Base-by-base conservation (phyloP, 306 rosid genomes). In the Lithocarpus polystachyus region DNA sequence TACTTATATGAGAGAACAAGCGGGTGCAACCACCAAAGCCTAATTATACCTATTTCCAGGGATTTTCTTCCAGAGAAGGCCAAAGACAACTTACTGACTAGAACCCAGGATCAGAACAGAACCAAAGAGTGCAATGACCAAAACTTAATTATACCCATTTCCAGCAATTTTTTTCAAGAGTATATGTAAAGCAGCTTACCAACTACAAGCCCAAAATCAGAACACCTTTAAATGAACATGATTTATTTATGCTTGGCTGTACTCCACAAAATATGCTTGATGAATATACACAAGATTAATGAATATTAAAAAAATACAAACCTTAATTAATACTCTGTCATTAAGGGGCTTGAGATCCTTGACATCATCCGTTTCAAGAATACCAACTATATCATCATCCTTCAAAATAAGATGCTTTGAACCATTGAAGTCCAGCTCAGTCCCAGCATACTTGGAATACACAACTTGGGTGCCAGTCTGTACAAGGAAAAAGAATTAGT, bases 241-340 rank as follows among this genome's bases (percentile, higher is more conserved):
- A 19, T 18, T 55, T 33, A 33, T 33, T 7, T 22, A 57, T 57
- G 64, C 7, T 57, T 57, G 26, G 64, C 64, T n/a, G 1, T 10
- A 62, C 19, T 5, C 40, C 1, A 29, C 56, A 24, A 19, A 29
- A 18, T 19, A 40, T 43, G 79, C 18, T 59, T 28, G 3, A 28
- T 26, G 20, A 28, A 62, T 72, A 75, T 33, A 35, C 60, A 65
- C 23, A 73, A 33, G 68, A 56, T 29, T 56, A 79, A 5, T 24
- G 80, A 53, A 19, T 33, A 11, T 37, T 1, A 26, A 48, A 65
- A 13, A 37, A 76, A 12, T 59, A 29, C 85, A 23, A 45, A 93
- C 99, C 98, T 95, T 90, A 82, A 95, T 93, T 71, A 95, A 69
- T 37, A 95, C 97, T 81, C 99, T 86, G 40, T 95, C 99, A 70